Evolutionary conservation across 2,329 filamentous ascomycete genomes (phyloP).

Genomic region (Fusarium chaquense): DNA sequence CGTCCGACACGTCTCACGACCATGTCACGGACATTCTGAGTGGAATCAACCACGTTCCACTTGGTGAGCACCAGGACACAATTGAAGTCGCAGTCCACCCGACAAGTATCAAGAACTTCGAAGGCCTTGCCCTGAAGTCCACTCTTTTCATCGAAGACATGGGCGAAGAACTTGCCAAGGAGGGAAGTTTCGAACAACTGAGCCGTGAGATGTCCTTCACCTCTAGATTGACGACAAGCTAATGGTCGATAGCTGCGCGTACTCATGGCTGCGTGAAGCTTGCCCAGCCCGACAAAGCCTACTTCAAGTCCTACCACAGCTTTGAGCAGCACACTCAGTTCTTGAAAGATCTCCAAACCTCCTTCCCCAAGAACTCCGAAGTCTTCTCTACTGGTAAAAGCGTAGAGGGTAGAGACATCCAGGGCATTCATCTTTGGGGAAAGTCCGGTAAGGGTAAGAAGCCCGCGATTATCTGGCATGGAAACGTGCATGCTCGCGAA

Average conservation of each 20-base stretch:
- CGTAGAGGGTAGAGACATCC: constrained; percentile 65
- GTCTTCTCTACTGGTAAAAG: constrained; percentile 64
- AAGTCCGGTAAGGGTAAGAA: constrained; percentile 57
- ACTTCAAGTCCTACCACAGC: constrained; percentile 66
- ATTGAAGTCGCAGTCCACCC: constrained; percentile 48
- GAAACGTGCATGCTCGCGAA: constrained; percentile 70
- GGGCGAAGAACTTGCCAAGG: constrained; percentile 43
- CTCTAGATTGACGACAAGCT: accelerated
- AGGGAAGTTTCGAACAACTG: constrained; percentile 29
- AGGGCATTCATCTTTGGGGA: constrained; percentile 69
- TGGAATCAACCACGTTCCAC: constrained; percentile 39
- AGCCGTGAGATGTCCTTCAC: accelerated
- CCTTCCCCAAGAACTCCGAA: constrained; percentile 59
- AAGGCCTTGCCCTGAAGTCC: constrained; percentile 41
- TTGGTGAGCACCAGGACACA: constrained; percentile 40
- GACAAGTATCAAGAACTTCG: constrained; percentile 36
- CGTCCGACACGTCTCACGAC: constrained; percentile 22
- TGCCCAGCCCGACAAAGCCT: constrained; percentile 46
- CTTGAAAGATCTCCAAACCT: constrained; percentile 58
- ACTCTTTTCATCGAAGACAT: constrained; percentile 43
- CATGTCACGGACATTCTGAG: constrained; percentile 31
- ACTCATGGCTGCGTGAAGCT: neutral
- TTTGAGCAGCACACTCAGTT: constrained; percentile 64
- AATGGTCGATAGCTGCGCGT: neutral
- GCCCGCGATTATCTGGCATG: constrained; percentile 67